Percentiles rank a stretch among this genome's conserved stretches.
These are phyloP conservation scores for Elsinoe fawcettii DNA, from an alignment of 2,329 filamentous ascomycete genomes.

Conservation along the genomic window DNA sequence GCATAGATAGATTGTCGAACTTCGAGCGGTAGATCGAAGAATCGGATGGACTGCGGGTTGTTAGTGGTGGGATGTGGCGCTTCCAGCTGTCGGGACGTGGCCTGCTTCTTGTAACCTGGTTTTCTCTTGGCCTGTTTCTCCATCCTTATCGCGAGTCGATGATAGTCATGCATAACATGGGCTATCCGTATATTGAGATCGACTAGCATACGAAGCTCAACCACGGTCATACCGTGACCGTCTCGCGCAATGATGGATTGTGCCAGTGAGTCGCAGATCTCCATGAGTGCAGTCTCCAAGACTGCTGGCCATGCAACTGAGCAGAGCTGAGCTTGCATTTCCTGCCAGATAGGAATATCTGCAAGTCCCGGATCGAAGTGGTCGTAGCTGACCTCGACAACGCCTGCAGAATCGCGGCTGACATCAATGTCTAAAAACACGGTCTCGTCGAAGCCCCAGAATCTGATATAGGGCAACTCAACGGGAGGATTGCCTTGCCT, in stretches of 20 bases:
- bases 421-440: background rate
- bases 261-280: background rate
- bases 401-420: background rate
- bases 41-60: background rate
- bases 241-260: background rate
- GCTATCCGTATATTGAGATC: background rate
- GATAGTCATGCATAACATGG: background rate
- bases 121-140: background rate
- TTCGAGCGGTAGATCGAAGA: conserved; percentile 1
- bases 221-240: background rate
- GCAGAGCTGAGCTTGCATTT: background rate
- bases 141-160: background rate
- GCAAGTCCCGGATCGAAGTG: background rate
- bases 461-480: conserved; percentile 1
- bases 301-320: background rate
- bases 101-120: background rate
- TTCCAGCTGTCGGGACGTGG: background rate
- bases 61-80: background rate
- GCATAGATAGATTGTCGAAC: background rate
- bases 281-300: background rate
- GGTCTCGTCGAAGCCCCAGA: background rate
- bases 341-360: background rate
- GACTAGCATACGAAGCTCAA: background rate
- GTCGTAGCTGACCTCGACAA: background rate
- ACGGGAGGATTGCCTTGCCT: background rate